Conservation (phyloP, 2,329 filamentous ascomycete genomes). For the Ophiostoma sp. region DNA sequence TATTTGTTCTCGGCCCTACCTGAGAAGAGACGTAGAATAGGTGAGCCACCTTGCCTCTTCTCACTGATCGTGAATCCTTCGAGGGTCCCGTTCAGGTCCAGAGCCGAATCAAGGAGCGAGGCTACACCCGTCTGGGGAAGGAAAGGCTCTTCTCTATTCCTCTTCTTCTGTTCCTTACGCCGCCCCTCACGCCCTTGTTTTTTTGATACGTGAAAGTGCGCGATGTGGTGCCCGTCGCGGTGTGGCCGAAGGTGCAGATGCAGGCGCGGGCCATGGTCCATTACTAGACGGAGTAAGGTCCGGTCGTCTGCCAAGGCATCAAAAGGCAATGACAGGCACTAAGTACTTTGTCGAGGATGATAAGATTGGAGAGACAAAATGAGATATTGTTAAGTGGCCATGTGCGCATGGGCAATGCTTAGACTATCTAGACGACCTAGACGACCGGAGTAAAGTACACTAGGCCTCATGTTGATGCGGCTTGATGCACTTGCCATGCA, state of each 20-base stretch:
- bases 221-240: not conserved
- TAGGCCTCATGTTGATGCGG: not conserved
- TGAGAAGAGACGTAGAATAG: not conserved
- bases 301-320: not conserved
- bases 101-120: not conserved
- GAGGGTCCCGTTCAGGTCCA: not conserved
- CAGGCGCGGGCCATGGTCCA: not conserved
- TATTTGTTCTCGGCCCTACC: not conserved
- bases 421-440: not conserved
- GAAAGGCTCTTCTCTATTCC: not conserved
- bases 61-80: constrained; percentile 1
- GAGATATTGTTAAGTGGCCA: not conserved
- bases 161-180: not conserved
- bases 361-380: too few relatives aligned
- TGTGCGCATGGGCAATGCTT: not conserved
- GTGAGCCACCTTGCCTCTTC: not conserved
- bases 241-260: not conserved
- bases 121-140: constrained; percentile 11
- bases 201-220: not conserved
- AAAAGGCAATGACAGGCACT: not conserved
- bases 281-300: not conserved
- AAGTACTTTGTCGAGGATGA: not conserved
- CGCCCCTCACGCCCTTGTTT: not conserved
- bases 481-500: not conserved
- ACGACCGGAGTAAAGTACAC: not conserved